phyloP scores from a whole-genome alignment of 352 stramenopile genomes.

The Plasmopara viticola region DNA sequence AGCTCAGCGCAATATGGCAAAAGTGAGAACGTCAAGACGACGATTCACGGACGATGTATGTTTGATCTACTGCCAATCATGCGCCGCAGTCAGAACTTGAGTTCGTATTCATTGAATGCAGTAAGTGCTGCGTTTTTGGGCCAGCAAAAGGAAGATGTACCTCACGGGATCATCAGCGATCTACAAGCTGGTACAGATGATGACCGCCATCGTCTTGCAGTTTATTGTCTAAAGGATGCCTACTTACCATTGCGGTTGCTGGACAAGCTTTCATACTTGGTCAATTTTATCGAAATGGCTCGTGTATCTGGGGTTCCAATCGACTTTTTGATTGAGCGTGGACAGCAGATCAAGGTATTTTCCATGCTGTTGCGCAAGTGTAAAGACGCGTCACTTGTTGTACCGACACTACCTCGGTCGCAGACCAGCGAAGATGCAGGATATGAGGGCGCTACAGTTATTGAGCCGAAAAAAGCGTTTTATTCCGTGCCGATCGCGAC shows the following conservation, averaged over 20 bases:
- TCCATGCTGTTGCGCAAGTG: slow-evolving; percentile 98
- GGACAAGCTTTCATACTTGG: slow-evolving; percentile 97
- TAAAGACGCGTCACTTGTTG: slow-evolving; percentile 89
- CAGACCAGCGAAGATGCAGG: slow-evolving; percentile 74
- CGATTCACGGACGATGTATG: slow-evolving; percentile 95
- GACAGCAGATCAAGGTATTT: slow-evolving; percentile 99
- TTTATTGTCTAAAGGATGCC: slow-evolving; percentile 99
- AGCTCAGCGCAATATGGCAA: slow-evolving; percentile 97
- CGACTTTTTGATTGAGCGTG: slow-evolving; percentile 96
- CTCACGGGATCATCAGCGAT: slow-evolving; percentile 98
- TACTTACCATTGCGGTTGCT: slow-evolving; percentile 95
- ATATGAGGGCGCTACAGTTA: slow-evolving; percentile 99
- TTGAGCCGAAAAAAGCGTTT: slow-evolving; percentile 98
- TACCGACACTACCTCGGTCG: slow-evolving; percentile 93
- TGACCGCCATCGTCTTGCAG: slow-evolving; percentile 95
- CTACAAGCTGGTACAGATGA: slow-evolving; percentile 93
- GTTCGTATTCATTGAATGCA: slow-evolving; percentile 98
- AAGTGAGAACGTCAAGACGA: slow-evolving; percentile 97
- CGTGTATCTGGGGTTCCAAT: slow-evolving; percentile 97
- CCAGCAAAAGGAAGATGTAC: slow-evolving; percentile 99
- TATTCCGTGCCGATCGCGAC: slow-evolving; percentile 99
- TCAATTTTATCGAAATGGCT: slow-evolving; percentile 99
- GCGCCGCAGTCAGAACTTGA: slow-evolving; percentile 99
- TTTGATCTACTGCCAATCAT: slow-evolving; percentile 99
- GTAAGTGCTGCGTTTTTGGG: slow-evolving; percentile 97